Evolutionary conservation across 2,329 filamentous ascomycete species (phyloP).

Genomic region (Penicillium sp.): DNA sequence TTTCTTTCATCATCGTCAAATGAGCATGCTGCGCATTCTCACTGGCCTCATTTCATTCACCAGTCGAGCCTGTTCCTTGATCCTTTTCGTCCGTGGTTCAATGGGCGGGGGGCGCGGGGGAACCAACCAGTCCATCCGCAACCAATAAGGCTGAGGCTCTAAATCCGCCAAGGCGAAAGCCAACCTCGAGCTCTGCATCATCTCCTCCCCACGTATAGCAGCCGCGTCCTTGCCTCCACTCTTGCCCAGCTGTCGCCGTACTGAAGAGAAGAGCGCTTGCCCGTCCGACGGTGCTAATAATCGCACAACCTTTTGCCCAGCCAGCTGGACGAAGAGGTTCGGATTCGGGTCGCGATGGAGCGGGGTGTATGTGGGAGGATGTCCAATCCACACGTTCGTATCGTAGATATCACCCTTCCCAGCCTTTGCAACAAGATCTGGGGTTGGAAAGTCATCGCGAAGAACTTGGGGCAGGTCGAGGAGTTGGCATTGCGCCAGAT

Average conservation of each 20-base stretch:
- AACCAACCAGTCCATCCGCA: background rate
- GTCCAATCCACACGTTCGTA: conserved; percentile 86
- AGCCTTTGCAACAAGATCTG: conserved; percentile 64
- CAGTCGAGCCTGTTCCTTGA: background rate
- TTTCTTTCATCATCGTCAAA: background rate
- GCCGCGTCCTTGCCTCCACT: conserved; percentile 44
- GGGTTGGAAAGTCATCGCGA: conserved; percentile 70
- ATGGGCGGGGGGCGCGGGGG: background rate
- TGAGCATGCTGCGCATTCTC: background rate
- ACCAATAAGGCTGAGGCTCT: conserved; percentile 1
- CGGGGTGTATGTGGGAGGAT: conserved; percentile 85
- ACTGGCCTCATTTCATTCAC: background rate
- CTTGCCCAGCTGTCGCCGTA: conserved; percentile 50
- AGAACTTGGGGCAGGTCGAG: conserved; percentile 69
- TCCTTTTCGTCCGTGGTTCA: background rate
- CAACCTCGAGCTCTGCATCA: conserved; percentile 69
- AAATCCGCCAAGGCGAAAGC: background rate
- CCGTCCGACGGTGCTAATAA: conserved; percentile 71
- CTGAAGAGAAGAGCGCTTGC: conserved; percentile 64
- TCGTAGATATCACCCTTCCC: conserved; percentile 86
- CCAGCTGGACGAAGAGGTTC: conserved; percentile 87
- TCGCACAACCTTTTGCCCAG: conserved; percentile 74
- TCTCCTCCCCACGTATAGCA: conserved; percentile 76
- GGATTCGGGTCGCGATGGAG: conserved; percentile 93
- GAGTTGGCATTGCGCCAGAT: conserved; percentile 83